Evolutionary conservation across 73 alveolate genomes (phyloP).

Genomic region (Stentor coeruleus): DNA sequence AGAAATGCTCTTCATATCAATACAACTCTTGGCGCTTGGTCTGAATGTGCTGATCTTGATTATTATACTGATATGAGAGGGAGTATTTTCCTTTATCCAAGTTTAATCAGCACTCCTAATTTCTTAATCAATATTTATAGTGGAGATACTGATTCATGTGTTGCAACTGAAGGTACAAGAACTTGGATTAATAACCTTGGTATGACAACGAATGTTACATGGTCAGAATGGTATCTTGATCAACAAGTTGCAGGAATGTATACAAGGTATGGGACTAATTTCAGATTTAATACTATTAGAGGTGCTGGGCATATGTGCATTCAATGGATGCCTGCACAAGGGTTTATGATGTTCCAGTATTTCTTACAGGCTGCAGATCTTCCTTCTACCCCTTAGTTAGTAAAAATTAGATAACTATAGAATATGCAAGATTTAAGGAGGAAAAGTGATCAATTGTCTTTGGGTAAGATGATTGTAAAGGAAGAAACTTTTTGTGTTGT

Average conservation of each 20-base stretch:
- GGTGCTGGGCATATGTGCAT: slow-evolving; percentile 98
- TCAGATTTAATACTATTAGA: slow-evolving; percentile 76
- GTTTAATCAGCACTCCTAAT: slow-evolving; percentile 21
- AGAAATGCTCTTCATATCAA: slow-evolving; percentile 4
- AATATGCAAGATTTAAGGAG: too few species aligned
- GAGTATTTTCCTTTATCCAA: slow-evolving; percentile 47
- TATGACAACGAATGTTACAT: too few species aligned
- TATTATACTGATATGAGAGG: background rate
- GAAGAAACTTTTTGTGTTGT: too few species aligned
- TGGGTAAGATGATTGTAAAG: too few species aligned
- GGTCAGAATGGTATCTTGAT: slow-evolving; percentile 45
- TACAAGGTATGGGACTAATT: slow-evolving; percentile 20
- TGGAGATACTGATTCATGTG: slow-evolving; percentile 84
- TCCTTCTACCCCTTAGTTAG: too few species aligned
- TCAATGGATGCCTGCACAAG: slow-evolving; percentile 67
- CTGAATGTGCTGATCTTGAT: slow-evolving; percentile 13
- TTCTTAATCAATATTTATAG: slow-evolving; percentile 40
- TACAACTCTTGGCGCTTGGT: background rate
- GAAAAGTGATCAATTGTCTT: too few species aligned
- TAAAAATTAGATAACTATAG: too few species aligned
- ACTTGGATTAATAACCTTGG: slow-evolving; percentile 67
- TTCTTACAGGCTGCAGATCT: too few species aligned
- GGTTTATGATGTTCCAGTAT: slow-evolving; percentile 48
- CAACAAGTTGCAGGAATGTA: slow-evolving; percentile 49
- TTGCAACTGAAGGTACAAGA: slow-evolving; percentile 81